phyloP scores from a whole-genome alignment of 164 flowering plant species.

The Amborella trichopoda region DNA sequence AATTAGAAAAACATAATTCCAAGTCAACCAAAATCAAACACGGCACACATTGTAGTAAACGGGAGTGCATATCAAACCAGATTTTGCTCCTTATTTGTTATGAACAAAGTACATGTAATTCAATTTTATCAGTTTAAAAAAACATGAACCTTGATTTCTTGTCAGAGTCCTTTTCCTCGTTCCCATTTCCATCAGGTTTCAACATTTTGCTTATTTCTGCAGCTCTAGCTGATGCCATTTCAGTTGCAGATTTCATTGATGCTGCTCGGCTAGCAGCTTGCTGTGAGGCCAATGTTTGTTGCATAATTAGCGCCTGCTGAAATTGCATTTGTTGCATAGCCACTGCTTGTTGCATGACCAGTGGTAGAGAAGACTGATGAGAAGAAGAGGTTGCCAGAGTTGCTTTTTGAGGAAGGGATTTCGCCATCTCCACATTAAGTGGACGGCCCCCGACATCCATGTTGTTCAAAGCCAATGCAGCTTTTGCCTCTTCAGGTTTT shows the following conservation, averaged over 20 bases:
- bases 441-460: constrained; percentile 96
- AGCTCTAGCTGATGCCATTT: constrained; percentile 91
- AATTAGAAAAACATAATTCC: neutral
- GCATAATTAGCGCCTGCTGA: constrained; percentile 95
- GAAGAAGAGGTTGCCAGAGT: constrained; percentile 23
- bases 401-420: constrained; percentile 74
- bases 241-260: constrained; percentile 90
- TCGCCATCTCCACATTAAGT: constrained; percentile 98
- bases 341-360: constrained; percentile 98
- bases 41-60: neutral
- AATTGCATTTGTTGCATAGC: constrained; percentile 99
- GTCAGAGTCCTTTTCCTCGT: constrained; percentile 20
- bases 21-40: neutral
- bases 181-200: constrained; percentile 63
- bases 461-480: constrained; percentile 83
- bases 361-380: constrained; percentile 63
- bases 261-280: constrained; percentile 97
- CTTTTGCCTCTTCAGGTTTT: constrained; percentile 93
- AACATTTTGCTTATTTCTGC: constrained; percentile 87
- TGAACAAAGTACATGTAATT: neutral
- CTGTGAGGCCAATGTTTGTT: constrained; percentile 80
- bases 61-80: neutral
- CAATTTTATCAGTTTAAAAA: neutral
- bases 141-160: constrained; percentile 47
- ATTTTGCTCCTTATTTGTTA: neutral